Percentiles rank a stretch among this genome's conserved stretches.
These are phyloP conservation scores for Cnidoscolus chayamansa DNA, from an alignment of 441 rosid genomes.

Conservation along the genomic window DNA sequence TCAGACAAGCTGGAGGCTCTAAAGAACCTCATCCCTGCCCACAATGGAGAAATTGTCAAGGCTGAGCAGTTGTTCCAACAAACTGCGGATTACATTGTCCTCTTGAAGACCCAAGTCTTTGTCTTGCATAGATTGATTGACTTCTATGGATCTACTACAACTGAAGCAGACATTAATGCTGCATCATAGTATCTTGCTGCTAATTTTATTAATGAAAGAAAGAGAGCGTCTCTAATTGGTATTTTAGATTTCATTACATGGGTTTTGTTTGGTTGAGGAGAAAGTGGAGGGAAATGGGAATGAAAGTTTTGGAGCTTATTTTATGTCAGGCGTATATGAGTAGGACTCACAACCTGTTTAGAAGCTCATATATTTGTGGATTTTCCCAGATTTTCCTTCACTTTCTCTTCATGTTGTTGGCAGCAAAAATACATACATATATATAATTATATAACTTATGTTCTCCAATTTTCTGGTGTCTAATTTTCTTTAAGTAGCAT, in stretches of 20 bases:
- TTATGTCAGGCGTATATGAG: neutral
- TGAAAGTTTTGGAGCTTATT: conserved; percentile 3
- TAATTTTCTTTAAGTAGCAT: neutral
- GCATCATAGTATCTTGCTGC: conserved; percentile 8
- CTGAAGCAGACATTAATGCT: neutral
- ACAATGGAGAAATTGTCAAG: conserved; percentile 25
- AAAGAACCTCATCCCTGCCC: conserved; percentile 43
- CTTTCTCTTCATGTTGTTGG: neutral
- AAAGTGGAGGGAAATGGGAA: conserved; percentile 13
- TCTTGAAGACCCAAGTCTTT: conserved; percentile 43
- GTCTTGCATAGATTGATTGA: conserved; percentile 44
- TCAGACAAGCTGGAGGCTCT: conserved; percentile 51
- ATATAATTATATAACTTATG: neutral
- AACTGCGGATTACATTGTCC: conserved; percentile 58
- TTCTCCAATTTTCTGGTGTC: neutral
- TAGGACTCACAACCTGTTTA: neutral
- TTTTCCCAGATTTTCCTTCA: conserved; percentile 15
- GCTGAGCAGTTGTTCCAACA: conserved; percentile 51
- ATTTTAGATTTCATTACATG: neutral
- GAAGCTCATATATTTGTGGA: neutral
- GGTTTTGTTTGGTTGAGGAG: conserved; percentile 21
- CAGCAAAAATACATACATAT: neutral
- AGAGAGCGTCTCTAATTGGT: neutral
- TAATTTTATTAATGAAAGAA: neutral
- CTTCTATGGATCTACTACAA: conserved; percentile 34